These are phyloP conservation scores for Leccinum uliginosum DNA, from an alignment of 768 basidiomycete species.

Conservation along the genomic window DNA sequence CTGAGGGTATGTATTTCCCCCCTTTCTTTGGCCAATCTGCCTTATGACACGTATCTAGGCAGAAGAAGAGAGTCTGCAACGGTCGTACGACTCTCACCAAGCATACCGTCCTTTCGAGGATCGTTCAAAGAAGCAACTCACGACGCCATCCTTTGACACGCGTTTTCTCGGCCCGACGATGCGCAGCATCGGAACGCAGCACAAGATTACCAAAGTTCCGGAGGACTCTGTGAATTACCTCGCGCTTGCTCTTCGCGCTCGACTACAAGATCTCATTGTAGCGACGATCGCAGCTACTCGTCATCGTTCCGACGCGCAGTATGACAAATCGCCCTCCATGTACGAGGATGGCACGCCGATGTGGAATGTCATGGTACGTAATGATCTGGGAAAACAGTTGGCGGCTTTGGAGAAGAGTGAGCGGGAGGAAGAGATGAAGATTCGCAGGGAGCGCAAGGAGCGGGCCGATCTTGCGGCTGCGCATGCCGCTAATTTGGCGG, in stretches of 20 bases:
- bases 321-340: slow-evolving; percentile 58
- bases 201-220: slow-evolving; percentile 63
- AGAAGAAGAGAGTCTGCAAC: slow-evolving; percentile 78
- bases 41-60: slow-evolving; percentile 47
- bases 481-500: slow-evolving; percentile 59
- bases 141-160: slow-evolving; percentile 65
- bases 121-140: slow-evolving; percentile 72
- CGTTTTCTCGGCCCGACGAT: slow-evolving; percentile 62
- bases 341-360: slow-evolving; percentile 70
- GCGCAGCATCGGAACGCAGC: slow-evolving; percentile 59
- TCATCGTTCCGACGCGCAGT: slow-evolving; percentile 70
- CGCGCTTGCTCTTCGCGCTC: slow-evolving; percentile 71
- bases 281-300: slow-evolving; percentile 64
- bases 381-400: slow-evolving; percentile 76
- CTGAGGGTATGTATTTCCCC: slow-evolving; percentile 49
- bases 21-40: not conserved
- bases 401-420: slow-evolving; percentile 72
- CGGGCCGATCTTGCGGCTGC: slow-evolving; percentile 69
- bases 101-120: slow-evolving; percentile 69
- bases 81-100: slow-evolving; percentile 57
- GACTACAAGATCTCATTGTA: slow-evolving; percentile 65
- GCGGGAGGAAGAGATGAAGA: slow-evolving; percentile 75
- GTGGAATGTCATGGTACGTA: slow-evolving; percentile 78
- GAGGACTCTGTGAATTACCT: slow-evolving; percentile 76
- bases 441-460: slow-evolving; percentile 75